Evolutionary conservation across 2,329 filamentous ascomycete genomes (phyloP).

Genomic region (Ophiostoma populinum): DNA sequence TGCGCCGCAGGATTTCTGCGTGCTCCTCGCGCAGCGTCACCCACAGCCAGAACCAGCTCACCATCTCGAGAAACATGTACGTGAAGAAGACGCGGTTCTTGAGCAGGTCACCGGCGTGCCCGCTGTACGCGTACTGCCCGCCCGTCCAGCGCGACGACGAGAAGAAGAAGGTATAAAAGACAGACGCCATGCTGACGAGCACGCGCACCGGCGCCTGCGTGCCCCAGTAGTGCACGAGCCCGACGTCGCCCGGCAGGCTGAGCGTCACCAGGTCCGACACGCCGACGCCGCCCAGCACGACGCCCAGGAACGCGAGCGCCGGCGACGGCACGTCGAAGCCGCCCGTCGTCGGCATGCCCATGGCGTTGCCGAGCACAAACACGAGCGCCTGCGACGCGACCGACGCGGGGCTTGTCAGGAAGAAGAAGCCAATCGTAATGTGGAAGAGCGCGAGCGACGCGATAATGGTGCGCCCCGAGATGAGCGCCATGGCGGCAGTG

Average conservation of each 20-base stretch:
- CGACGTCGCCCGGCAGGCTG: conserved; percentile 50
- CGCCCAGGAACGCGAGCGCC: conserved; percentile 56
- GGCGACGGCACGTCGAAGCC: conserved; percentile 52
- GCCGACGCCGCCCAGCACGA: conserved; percentile 44
- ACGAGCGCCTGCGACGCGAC: conserved; percentile 69
- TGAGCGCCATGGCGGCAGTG: conserved; percentile 50
- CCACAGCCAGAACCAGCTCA: conserved; percentile 78
- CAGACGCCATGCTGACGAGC: conserved; percentile 40
- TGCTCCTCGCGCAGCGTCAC: conserved; percentile 51
- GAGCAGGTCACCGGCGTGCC: conserved; percentile 42
- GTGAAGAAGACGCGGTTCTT: conserved; percentile 77
- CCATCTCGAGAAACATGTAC: conserved; percentile 68
- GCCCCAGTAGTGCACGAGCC: conserved; percentile 45
- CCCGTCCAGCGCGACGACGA: conserved; percentile 24
- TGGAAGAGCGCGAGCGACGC: conserved; percentile 71
- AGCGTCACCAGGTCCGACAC: conserved; percentile 48
- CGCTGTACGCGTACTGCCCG: conserved; percentile 17
- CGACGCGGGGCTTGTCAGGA: conserved; percentile 54
- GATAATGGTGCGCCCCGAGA: conserved; percentile 67
- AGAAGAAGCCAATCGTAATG: conserved; percentile 66
- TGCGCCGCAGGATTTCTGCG: conserved; percentile 22
- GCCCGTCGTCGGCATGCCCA: conserved; percentile 56
- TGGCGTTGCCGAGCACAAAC: conserved; percentile 64
- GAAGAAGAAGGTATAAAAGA: conserved; percentile 49
- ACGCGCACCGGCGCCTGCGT: conserved; percentile 51